These are phyloP conservation scores for Colletotrichum sp. DNA, from an alignment of 2,329 filamentous ascomycete genomes.

Conservation along the genomic window DNA sequence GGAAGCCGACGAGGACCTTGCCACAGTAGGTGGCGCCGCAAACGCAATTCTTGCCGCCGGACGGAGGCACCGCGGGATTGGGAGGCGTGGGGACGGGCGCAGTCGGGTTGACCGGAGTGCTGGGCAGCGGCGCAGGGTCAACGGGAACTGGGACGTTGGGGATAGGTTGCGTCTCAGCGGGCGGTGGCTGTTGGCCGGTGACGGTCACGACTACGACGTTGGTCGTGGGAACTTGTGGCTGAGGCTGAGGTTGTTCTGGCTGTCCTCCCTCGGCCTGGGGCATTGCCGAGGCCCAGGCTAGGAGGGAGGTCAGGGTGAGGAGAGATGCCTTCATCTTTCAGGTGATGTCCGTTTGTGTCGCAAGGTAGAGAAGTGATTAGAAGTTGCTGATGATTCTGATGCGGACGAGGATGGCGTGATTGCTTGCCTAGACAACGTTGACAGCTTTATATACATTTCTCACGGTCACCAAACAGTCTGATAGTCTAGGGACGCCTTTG, in stretches of 20 bases:
- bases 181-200: neutral
- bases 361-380: neutral
- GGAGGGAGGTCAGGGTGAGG: neutral
- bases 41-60: conserved; percentile 38
- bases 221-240: neutral
- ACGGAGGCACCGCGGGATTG: neutral
- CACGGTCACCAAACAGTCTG: neutral
- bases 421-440: neutral
- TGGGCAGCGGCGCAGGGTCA: neutral
- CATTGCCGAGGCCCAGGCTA: neutral
- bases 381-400: neutral
- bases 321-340: conserved; percentile 1
- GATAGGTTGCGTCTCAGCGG: neutral
- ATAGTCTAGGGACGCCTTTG: neutral
- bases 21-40: conserved; percentile 48
- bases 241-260: neutral
- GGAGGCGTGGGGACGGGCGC: neutral
- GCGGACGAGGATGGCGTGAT: neutral
- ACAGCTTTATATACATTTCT: neutral
- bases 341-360: neutral
- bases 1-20: conserved; percentile 35
- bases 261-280: conserved; percentile 1
- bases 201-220: conserved; percentile 1
- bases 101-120: neutral
- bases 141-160: conserved; percentile 1